Evolutionary conservation across 768 basidiomycete species (phyloP).

Genomic region (Mycena floridula): DNA sequence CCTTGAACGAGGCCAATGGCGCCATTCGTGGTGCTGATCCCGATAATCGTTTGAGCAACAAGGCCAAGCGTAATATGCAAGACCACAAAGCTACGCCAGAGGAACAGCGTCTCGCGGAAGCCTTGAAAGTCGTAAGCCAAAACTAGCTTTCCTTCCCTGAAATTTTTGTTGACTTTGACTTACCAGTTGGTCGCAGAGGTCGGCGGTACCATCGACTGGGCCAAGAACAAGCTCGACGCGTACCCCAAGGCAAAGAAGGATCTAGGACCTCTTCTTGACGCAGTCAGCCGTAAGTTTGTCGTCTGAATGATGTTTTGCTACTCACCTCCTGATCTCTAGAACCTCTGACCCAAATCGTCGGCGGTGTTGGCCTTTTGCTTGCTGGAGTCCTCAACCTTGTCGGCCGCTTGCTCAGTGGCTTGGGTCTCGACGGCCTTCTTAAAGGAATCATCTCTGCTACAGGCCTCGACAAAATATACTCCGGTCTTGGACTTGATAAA

Average conservation of each 20-base stretch:
- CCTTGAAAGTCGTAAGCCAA: constrained; percentile 24
- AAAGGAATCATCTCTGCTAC: constrained; percentile 26
- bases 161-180: background rate
- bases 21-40: constrained; percentile 29
- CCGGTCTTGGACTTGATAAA: constrained; percentile 25
- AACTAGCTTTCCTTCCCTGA: background rate
- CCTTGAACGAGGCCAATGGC: constrained; percentile 31
- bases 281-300: constrained; percentile 23
- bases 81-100: constrained; percentile 29
- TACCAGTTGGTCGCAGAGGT: constrained; percentile 27
- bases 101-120: constrained; percentile 31
- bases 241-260: constrained; percentile 31
- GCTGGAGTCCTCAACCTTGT: constrained; percentile 29
- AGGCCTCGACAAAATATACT: constrained; percentile 28
- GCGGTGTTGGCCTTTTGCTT: constrained; percentile 28
- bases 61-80: constrained; percentile 24
- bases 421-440: constrained; percentile 25
- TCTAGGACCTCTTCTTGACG: constrained; percentile 29
- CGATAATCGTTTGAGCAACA: constrained; percentile 24
- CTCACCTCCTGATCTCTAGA: no score
- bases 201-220: constrained; percentile 30
- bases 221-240: constrained; percentile 25
- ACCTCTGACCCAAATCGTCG: no score
- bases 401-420: constrained; percentile 25
- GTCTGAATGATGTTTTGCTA: no score